A percentile compares a stretch with the other conserved stretches of the same genome.
Evolutionary conservation across 495 filamentous ascomycete genomes (phyloP).

Genomic region (Apodospora peruviana): DNA sequence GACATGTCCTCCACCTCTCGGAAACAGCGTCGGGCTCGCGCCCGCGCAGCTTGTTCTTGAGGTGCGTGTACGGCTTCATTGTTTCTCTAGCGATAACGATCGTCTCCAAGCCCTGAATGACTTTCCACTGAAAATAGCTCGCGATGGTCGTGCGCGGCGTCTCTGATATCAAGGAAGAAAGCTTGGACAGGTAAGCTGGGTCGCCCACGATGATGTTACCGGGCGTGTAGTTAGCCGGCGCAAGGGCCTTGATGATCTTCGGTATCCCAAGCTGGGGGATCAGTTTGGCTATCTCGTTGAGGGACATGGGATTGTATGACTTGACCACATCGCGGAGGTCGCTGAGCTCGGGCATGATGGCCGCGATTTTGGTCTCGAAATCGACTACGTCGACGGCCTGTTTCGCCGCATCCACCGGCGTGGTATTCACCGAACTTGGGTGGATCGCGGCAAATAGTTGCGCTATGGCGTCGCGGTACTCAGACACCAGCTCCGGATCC

Average conservation of each 20-base stretch:
- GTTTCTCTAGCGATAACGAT: not conserved
- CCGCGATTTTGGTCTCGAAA: not conserved
- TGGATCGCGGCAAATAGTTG: not conserved
- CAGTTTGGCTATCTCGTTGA: not conserved
- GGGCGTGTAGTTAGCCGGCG: not conserved
- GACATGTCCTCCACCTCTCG: slow-evolving; percentile 58
- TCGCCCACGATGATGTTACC: not conserved
- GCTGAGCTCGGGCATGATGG: not conserved
- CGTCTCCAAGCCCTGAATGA: slow-evolving; percentile 36
- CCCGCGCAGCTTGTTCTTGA: not conserved
- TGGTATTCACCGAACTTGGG: not conserved
- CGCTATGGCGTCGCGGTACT: not conserved
- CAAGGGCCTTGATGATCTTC: not conserved
- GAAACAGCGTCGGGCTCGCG: slow-evolving; percentile 36
- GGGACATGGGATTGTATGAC: not conserved
- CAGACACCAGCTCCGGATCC: not conserved
- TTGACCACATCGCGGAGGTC: not conserved
- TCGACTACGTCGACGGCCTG: not conserved
- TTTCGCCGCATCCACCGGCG: not conserved
- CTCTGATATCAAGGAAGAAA: not conserved
- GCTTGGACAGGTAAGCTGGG: not conserved
- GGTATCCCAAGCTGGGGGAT: not conserved
- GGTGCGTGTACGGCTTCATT: not conserved
- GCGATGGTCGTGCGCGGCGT: not conserved
- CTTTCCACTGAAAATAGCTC: not conserved